Conservation (phyloP, 495 filamentous ascomycete genomes). For the Xylaria acuta region DNA sequence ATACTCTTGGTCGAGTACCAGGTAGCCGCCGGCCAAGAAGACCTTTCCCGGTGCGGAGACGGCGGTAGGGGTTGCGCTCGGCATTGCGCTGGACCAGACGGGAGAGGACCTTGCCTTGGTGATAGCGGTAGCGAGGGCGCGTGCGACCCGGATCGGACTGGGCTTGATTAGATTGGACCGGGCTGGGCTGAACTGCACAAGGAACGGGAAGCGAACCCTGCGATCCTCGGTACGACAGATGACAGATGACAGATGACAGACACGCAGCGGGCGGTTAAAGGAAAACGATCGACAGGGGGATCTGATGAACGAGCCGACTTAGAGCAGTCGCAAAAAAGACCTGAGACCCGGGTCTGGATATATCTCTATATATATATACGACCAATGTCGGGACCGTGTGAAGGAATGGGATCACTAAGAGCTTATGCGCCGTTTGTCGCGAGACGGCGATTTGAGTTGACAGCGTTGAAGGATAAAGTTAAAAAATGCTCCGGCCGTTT, state of each 20-base stretch:
- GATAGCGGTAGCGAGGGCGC: background rate
- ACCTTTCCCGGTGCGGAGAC: slow-evolving; percentile 97
- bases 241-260: slow-evolving; percentile 24
- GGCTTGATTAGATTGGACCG: background rate
- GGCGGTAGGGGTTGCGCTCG: slow-evolving; percentile 49
- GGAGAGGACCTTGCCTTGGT: background rate
- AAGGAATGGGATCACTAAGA: background rate
- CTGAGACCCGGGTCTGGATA: background rate
- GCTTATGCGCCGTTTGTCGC: background rate
- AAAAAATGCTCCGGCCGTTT: slow-evolving; percentile 1
- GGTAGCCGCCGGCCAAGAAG: slow-evolving; percentile 90
- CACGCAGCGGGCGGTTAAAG: slow-evolving; percentile 19
- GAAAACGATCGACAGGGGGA: slow-evolving; percentile 36
- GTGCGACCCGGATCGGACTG: slow-evolving; percentile 3
- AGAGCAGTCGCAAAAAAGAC: background rate
- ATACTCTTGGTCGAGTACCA: slow-evolving; percentile 88
- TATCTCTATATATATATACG: background rate
- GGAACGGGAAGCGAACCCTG: slow-evolving; percentile 11
- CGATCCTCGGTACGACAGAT: slow-evolving; percentile 4
- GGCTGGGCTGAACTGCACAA: background rate
- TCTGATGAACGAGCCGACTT: background rate
- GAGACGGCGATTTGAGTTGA: slow-evolving; percentile 5
- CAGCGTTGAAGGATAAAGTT: background rate
- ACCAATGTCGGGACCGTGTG: background rate
- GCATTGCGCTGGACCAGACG: slow-evolving; percentile 29